A percentile compares a stretch with the other conserved stretches of the same genome.
Evolutionary conservation across 2,329 filamentous ascomycete genomes (phyloP).

Genomic region (Pyrenochaeta sp.): DNA sequence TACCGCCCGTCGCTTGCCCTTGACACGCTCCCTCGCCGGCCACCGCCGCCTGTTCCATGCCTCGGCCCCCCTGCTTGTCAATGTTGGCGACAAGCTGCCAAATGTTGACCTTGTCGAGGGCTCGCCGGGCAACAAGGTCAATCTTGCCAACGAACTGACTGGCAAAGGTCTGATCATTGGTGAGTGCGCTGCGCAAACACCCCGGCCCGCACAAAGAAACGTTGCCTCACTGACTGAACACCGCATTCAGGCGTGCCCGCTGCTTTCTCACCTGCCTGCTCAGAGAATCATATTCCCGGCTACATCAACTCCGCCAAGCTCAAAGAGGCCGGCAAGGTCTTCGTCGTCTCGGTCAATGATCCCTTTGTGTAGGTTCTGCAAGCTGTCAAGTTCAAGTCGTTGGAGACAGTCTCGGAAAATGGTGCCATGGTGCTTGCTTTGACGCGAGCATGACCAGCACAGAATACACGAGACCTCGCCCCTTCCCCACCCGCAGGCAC

Average conservation of each 20-base stretch:
- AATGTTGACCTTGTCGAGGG: slow-evolving; percentile 79
- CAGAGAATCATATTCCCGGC: slow-evolving; percentile 78
- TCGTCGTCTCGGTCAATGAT: slow-evolving; percentile 93
- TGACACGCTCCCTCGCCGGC: slow-evolving; percentile 27
- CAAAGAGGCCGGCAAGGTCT: slow-evolving; percentile 82
- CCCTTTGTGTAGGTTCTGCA: slow-evolving; percentile 79
- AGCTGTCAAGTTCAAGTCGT: slow-evolving; percentile 1
- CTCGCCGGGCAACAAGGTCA: slow-evolving; percentile 92
- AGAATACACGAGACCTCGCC: slow-evolving; percentile 14
- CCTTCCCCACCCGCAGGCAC: slow-evolving; percentile 4
- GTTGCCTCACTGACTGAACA: background rate
- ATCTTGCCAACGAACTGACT: slow-evolving; percentile 77
- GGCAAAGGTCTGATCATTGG: slow-evolving; percentile 80
- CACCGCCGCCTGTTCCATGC: slow-evolving; percentile 66
- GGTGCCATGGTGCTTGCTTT: slow-evolving; percentile 10
- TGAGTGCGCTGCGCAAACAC: slow-evolving; percentile 20
- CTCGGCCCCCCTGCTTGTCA: slow-evolving; percentile 70
- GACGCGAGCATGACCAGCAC: slow-evolving; percentile 21
- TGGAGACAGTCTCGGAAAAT: slow-evolving; percentile 21
- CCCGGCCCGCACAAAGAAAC: background rate
- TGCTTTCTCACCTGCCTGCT: slow-evolving; percentile 61
- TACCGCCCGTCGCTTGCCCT: slow-evolving; percentile 41
- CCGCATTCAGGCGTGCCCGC: slow-evolving; percentile 48
- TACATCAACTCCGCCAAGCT: slow-evolving; percentile 83
- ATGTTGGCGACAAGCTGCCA: slow-evolving; percentile 82